phyloP scores from a whole-genome alignment of 371 early-diverging fungal species.

The Rhizomucor miehei region DNA sequence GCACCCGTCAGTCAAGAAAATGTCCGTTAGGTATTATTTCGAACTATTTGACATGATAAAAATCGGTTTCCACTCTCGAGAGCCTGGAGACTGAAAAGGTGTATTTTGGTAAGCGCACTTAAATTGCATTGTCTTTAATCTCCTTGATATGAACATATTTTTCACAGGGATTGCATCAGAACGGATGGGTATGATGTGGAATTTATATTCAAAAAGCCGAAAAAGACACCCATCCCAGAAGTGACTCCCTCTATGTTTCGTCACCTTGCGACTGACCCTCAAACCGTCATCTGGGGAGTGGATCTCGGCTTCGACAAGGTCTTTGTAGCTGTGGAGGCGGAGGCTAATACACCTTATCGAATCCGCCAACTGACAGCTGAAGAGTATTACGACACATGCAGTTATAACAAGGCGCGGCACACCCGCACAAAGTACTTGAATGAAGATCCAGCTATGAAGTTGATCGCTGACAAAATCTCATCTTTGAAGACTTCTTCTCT shows the following conservation, averaged over 20 bases:
- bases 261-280: background rate
- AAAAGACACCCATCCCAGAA: background rate
- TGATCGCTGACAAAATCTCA: background rate
- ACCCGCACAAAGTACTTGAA: background rate
- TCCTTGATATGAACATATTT: background rate
- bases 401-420: background rate
- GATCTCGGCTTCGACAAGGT: background rate
- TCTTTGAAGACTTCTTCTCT: background rate
- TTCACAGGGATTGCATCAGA: background rate
- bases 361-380: background rate
- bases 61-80: background rate
- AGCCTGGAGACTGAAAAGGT: constrained; percentile 4
- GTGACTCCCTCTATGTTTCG: background rate
- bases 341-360: background rate
- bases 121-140: too few species aligned
- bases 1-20: background rate
- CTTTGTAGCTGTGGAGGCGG: background rate
- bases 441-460: background rate
- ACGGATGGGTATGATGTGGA: constrained; percentile 2
- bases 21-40: background rate
- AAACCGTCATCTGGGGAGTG: background rate
- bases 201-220: constrained; percentile 1
- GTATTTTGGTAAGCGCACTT: constrained; percentile 8
- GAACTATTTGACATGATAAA: constrained; percentile 5
- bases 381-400: background rate